These are phyloP conservation scores for Cercospora sojina DNA, from an alignment of 2,329 filamentous ascomycete genomes.

Conservation along the genomic window DNA sequence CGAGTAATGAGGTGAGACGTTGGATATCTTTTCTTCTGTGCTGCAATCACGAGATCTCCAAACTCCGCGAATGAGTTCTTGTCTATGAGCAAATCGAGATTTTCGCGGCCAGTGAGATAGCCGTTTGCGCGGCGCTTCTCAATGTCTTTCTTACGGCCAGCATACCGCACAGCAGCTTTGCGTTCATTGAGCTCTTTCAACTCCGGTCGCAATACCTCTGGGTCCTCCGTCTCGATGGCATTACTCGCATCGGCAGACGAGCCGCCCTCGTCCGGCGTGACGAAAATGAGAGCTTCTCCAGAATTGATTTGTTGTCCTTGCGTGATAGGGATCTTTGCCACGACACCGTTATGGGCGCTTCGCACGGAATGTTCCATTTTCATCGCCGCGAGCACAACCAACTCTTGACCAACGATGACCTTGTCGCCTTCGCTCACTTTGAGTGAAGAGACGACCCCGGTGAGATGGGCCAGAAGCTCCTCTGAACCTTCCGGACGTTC, in stretches of 20 bases:
- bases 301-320: neutral
- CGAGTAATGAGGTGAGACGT: neutral
- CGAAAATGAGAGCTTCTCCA: neutral
- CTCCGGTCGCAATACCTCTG: neutral
- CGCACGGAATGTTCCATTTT: neutral
- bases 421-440: neutral
- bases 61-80: neutral
- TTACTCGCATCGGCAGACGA: neutral
- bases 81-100: neutral
- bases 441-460: neutral
- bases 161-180: neutral
- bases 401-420: neutral
- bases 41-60: neutral
- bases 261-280: neutral
- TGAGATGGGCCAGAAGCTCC: neutral
- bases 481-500: neutral
- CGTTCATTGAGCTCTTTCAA: neutral
- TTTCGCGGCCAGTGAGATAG: neutral
- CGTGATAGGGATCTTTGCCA: neutral
- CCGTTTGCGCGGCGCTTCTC: neutral
- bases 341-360: neutral
- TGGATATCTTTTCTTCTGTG: neutral
- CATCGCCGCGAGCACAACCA: neutral
- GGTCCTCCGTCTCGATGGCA: neutral
- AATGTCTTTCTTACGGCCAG: neutral